Percentiles rank a stretch among this genome's conserved stretches.
Conservation (phyloP, 2,329 filamentous ascomycete species). For the Colletotrichum agaves region DNA sequence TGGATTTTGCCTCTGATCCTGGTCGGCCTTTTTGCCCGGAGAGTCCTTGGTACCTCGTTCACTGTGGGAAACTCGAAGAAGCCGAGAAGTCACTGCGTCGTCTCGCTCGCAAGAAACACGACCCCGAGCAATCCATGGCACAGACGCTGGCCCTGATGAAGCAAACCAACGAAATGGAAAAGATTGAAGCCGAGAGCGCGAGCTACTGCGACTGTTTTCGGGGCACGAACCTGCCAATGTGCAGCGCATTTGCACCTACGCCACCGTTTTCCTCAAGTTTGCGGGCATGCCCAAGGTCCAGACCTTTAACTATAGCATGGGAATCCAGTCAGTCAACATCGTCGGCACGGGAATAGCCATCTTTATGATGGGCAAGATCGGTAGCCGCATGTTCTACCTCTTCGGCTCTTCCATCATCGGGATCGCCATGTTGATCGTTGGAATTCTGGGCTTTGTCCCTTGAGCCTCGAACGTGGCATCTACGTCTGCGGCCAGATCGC, state of each 20-base stretch:
- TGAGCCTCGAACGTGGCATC: constrained; percentile 40
- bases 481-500: constrained; percentile 56
- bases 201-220: constrained; percentile 53
- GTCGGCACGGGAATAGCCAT: constrained; percentile 54
- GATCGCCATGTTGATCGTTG: constrained; percentile 53
- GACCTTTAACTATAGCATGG: constrained; percentile 60
- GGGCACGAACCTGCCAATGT: constrained; percentile 47
- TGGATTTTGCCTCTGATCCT: constrained; percentile 58
- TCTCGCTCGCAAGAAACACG: constrained; percentile 44
- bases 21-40: constrained; percentile 59
- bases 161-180: constrained; percentile 52
- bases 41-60: constrained; percentile 62
- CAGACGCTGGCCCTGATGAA: constrained; percentile 52
- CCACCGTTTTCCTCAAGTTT: constrained; percentile 62
- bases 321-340: constrained; percentile 58
- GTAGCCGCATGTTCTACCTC: constrained; percentile 54
- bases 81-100: constrained; percentile 53
- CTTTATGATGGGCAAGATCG: constrained; percentile 49
- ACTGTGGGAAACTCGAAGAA: constrained; percentile 52
- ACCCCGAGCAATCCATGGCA: constrained; percentile 52
- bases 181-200: constrained; percentile 44
- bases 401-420: constrained; percentile 50
- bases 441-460: constrained; percentile 50
- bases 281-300: constrained; percentile 56
- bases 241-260: constrained; percentile 62